These are phyloP conservation scores for Ephemerocybe angulata DNA, from an alignment of 768 basidiomycete genomes.

Conservation along the genomic window DNA sequence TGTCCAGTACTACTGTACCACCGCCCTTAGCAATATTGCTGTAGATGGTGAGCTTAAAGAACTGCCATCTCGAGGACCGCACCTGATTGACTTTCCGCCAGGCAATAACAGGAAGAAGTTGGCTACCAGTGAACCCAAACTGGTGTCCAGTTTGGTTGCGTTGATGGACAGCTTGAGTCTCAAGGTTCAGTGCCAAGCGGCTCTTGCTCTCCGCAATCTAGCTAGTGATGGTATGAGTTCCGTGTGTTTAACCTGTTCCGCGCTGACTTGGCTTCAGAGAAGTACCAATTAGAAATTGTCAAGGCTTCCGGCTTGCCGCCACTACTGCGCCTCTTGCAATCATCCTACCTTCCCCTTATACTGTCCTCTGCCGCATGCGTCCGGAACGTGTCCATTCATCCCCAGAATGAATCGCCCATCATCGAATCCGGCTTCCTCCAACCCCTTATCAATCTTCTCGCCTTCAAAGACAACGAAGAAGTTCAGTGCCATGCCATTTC, in stretches of 20 bases:
- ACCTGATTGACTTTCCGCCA: conserved; percentile 24
- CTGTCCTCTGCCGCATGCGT: conserved; percentile 98
- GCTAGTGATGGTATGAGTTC: conserved; percentile 81
- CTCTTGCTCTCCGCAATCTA: conserved; percentile 91
- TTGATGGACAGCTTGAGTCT: conserved; percentile 97
- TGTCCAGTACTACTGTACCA: conserved; percentile 99
- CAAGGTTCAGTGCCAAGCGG: conserved; percentile 98
- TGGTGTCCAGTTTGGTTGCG: conserved; percentile 88
- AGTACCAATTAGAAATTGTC: conserved; percentile 98
- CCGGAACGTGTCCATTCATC: conserved; percentile 98
- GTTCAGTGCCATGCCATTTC: conserved; percentile 99
- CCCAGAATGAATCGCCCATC: conserved; percentile 97
- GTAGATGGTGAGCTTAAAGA: conserved; percentile 66
- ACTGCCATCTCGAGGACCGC: not conserved
- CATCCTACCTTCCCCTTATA: conserved; percentile 95
- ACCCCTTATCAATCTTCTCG: conserved; percentile 91
- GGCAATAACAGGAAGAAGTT: conserved; percentile 91
- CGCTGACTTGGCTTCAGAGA: conserved; percentile 53
- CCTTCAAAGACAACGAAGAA: conserved; percentile 99
- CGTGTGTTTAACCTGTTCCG: not conserved
- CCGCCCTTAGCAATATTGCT: conserved; percentile 96
- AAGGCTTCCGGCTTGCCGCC: conserved; percentile 91
- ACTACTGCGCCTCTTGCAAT: conserved; percentile 90
- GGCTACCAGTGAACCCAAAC: conserved; percentile 88
- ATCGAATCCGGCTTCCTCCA: conserved; percentile 97